phyloP scores from a whole-genome alignment of 2,329 filamentous ascomycete species.

The Cladosporium austrohemisphaericum region DNA sequence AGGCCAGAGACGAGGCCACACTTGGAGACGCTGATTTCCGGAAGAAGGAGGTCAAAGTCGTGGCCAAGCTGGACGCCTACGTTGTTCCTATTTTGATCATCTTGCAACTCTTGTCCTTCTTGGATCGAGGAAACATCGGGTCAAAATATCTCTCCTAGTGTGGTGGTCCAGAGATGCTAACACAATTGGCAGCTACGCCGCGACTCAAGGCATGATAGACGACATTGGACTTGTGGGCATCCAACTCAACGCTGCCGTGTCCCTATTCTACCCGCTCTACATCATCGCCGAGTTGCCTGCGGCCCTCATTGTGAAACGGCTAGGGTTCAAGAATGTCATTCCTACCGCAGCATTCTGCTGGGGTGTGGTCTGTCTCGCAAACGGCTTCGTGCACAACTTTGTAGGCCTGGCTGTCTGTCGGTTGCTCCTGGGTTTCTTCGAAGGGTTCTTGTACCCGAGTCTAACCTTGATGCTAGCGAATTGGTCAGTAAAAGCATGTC shows the following conservation, averaged over 20 bases:
- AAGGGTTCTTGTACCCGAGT: constrained; percentile 32
- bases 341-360: constrained; percentile 29
- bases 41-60: neutral
- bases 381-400: constrained; percentile 27
- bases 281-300: constrained; percentile 36
- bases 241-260: constrained; percentile 33
- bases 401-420: constrained; percentile 24
- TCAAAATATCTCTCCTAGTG: too few species aligned
- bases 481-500: constrained; percentile 25
- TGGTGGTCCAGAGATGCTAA: too few species aligned
- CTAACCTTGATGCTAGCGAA: constrained; percentile 33
- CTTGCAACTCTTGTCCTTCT: neutral
- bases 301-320: constrained; percentile 32
- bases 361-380: constrained; percentile 29
- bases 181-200: neutral
- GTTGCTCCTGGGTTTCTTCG: constrained; percentile 30
- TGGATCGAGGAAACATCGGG: neutral
- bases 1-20: neutral
- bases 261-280: constrained; percentile 36
- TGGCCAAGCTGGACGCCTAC: neutral
- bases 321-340: constrained; percentile 35
- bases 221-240: constrained; percentile 28
- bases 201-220: constrained; percentile 8
- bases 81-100: neutral
- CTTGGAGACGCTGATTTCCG: neutral